Base-by-base conservation (phyloP, 345 rosid genomes). In the Hibiscus trionum region DNA sequence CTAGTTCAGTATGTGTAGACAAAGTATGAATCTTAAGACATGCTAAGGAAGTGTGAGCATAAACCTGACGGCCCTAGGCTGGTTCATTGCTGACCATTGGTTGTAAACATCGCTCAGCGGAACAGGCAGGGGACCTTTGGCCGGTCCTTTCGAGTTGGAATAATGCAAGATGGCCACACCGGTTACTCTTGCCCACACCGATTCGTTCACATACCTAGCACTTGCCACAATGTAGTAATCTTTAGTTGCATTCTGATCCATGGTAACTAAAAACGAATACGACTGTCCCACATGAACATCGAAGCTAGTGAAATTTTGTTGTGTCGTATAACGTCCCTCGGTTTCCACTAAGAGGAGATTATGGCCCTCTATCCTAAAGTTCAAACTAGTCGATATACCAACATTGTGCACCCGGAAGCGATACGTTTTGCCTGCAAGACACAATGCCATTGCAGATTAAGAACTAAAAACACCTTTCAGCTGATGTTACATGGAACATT, bases 281-380 rank as follows among this genome's bases (percentile, higher is more conserved):
- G 98, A 91, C 79, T 94, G 98, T 47, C 97, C 98, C 39, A 94
- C 96, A 74, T 91, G 97, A 72, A 94, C 75, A 69, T 94, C 96
- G 72, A 94, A 86, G 76, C 86, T 88, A 7, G 93, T 80, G 58
- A 73, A 94, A 77, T 91, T 94, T 47, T 88, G 87, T 73, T 88
- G 88, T 3, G 72, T 35, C 7, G 98, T 87, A 74, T 94, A 94
- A 70, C 47, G 31, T 42, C 98, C 97, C 74, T 94, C 98, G 0
- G 96, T 86, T 85, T 94, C 98, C 37, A 80, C 96, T 77, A 91
- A 86, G 58, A 84, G 93, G 78, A 91, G 79, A 71, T 73, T 94
- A 82, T 94, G 98, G 76, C 84, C 92, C 88, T 94, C 97, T 69
- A 94, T 87, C 84, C 98, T 88, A 72, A 94, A 88, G 82, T 94